Percentiles rank a stretch among this genome's conserved stretches.
phyloP scores from a whole-genome alignment of 139 green algal species.

The Diplosphaera chodatii region DNA sequence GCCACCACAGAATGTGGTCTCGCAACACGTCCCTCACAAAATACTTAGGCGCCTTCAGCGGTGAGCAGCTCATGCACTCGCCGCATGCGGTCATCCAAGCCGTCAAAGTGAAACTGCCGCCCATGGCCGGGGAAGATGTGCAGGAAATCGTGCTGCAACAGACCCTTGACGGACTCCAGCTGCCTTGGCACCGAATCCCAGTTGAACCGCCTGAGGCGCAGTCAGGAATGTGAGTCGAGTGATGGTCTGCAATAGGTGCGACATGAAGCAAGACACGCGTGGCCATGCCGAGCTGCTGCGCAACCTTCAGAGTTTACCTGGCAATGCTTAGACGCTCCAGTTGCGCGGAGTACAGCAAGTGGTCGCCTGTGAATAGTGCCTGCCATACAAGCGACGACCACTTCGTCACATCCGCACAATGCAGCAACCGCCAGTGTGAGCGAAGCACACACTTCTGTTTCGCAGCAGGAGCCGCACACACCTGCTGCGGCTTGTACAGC shows the following conservation, averaged over 20 bases:
- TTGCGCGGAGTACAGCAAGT: conserved; percentile 13
- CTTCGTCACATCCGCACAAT: too few species aligned
- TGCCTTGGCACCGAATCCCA: conserved; percentile 42
- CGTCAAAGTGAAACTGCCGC: conserved; percentile 13
- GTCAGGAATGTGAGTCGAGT: too few species aligned
- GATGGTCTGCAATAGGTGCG: too few species aligned
- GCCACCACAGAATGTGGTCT: too few species aligned
- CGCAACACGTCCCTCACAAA: too few species aligned
- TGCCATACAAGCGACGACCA: background rate
- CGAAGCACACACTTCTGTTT: too few species aligned
- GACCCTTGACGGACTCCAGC: conserved; percentile 41
- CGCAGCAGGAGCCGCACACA: background rate
- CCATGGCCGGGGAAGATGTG: conserved; percentile 67
- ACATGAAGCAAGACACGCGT: too few species aligned
- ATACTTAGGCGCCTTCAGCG: background rate
- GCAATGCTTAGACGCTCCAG: conserved; percentile 26
- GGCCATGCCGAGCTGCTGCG: too few species aligned
- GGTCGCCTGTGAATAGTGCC: conserved; percentile 51
- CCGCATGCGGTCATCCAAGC: conserved; percentile 1
- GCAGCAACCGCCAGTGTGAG: too few species aligned
- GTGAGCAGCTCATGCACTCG: background rate
- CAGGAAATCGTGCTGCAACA: conserved; percentile 57
- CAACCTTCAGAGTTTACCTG: background rate
- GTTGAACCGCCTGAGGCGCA: conserved; percentile 30
- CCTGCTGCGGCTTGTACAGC: conserved; percentile 37